Base-by-base conservation (phyloP, 176 grass and related monocot species). In the Tillandsia leiboldiana region DNA sequence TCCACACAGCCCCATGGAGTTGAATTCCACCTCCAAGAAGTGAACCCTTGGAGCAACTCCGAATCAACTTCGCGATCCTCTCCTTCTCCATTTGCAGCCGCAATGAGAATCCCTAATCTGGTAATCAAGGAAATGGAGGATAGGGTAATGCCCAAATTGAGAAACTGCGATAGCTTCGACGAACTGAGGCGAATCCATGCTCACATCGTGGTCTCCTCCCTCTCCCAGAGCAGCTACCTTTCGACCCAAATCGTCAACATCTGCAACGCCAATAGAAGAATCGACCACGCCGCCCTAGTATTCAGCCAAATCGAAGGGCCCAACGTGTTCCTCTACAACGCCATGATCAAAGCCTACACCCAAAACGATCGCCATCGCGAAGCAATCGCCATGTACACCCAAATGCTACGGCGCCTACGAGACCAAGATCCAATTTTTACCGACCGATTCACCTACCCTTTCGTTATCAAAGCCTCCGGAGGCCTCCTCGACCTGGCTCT, bases 391-490 rank as follows among this genome's bases (percentile, higher is more conserved):
- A 29, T 84, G 1, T 91, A 87, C 73, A 54, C 53, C 50, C 81
- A 33, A 67, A 82, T 87, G 84, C 64, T 87, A 64, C 72, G 78
- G 67, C 68, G 72, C 50, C 67, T 14, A n/a, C 1, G 26, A 1
- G 12, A 2, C 3, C 66, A n/a, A n/a, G 75, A 77, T 3, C 53
- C 12, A 68, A 10, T 77, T 50, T 70, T 23, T 62, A 84, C 78
- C 14, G 88, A 91, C 68, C 61, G 84, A 67, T 91, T 91, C 78
- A 91, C 88, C 24, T 91, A 68, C 77, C 88, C 88, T n/a, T 91
- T 91, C 53, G 78, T 91, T 1, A 69, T 91, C 15, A 87, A 91
- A 70, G 75, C 88, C 11, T 82, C 81, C 47, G 81, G 68, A 4
- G 75, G 84, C 0, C 23, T 87, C 5, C 24, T 12, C 27, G 61